Base-by-base conservation (phyloP, 2,329 filamentous ascomycete species). In the Thielaviopsis ethacetica region DNA sequence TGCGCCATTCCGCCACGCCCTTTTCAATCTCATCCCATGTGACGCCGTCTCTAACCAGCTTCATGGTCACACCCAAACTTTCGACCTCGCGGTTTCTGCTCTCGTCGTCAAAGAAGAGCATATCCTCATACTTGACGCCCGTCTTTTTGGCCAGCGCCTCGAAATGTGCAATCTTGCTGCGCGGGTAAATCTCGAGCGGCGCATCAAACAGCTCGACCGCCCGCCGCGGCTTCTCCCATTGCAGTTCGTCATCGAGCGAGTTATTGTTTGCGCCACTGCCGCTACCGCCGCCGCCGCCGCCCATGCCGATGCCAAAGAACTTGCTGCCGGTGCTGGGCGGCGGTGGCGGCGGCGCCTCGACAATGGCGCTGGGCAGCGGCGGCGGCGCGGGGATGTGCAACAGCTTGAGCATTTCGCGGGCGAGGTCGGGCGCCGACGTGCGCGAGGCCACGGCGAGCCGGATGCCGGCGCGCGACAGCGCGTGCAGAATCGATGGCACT, bases 101-200 rank as follows among this genome's bases (percentile, higher is more conserved):
- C 78, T 97, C 91, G 65, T 97, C 91, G 65, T 97, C 91, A 64
- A 97, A 97, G 70, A 97, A 97, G 38, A 97, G 69, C 85, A 97
- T 95, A 54, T 96, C 88, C 63, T 85, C 79, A 66, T 82, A 95
- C 5, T 75, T 72, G 2, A 96, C 70, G 1, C 82, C 83, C 15
- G 85, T 90, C 59, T 81, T 77, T 68, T 84, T 80, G 10, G 85
- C 80, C 64, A 97, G 75, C 5, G 79, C 75, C 66, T 84, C 77
- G 66, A 97, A 94, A 71, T 97, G 91, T 62, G 81, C 80, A n/a
- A 85, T 84, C 77, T 97, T 97, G 67, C 76, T 85, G 1, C 83
- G 82, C 0, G 91, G 90, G 65, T 85, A 86, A 60, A 85, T 85
- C 71, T 86, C 82, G 30, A 62, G 19, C 59, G 83, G 57, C 4